phyloP scores from a whole-genome alignment of 2,329 filamentous ascomycete genomes.

The Colletotrichum sp. region DNA sequence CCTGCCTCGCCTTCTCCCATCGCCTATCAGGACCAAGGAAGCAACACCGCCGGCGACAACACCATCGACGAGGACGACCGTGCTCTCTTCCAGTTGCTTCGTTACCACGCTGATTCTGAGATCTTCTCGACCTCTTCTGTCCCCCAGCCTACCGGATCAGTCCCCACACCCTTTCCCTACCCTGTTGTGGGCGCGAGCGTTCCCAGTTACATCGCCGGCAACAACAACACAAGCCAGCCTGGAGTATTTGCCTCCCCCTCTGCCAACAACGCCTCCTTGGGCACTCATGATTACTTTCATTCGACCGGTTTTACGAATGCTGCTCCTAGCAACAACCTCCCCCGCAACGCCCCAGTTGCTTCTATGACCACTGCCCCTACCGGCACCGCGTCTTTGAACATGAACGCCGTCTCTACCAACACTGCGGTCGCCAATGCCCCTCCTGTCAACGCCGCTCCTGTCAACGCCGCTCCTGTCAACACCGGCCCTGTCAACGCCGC shows the following conservation, averaged over 20 bases:
- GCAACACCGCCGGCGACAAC: neutral
- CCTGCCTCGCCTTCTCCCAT: neutral
- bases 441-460: neutral
- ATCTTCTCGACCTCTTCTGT: neutral
- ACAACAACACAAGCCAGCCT: neutral
- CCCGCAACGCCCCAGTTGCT: neutral
- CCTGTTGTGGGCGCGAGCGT: neutral
- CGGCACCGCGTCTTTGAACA: neutral
- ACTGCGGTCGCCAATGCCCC: neutral
- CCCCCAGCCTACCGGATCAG: neutral
- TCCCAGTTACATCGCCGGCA: neutral
- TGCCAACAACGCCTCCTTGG: neutral
- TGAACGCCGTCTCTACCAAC: neutral
- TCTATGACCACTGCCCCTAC: neutral
- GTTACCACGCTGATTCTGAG: neutral
- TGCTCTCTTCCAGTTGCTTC: neutral
- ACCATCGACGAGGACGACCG: neutral
- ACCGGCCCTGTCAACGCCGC: too few relatives aligned
- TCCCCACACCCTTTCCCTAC: neutral
- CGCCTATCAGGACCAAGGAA: neutral
- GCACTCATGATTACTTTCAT: neutral
- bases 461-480: neutral
- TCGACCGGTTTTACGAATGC: neutral
- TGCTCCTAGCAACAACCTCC: neutral
- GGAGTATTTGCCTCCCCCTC: neutral